phyloP scores from a whole-genome alignment of 2,329 filamentous ascomycete species.

The Fusarium sambucinum region DNA sequence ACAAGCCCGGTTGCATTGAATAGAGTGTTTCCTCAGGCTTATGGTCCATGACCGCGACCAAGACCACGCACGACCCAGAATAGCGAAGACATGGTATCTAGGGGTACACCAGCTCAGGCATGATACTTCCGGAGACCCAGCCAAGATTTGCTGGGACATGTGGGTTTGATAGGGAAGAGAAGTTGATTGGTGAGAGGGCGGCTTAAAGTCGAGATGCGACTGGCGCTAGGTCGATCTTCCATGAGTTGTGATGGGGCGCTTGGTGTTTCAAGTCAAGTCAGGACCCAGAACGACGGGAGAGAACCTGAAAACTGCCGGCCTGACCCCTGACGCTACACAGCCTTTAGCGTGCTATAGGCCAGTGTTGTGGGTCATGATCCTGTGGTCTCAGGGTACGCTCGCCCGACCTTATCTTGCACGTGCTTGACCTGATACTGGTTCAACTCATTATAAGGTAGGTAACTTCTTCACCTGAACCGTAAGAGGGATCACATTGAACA shows the following conservation, averaged over 20 bases:
- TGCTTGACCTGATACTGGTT: slow-evolving; percentile 37
- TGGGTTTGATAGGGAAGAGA: slow-evolving; percentile 17
- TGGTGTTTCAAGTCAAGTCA: slow-evolving; percentile 46
- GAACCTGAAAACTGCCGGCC: slow-evolving; percentile 29
- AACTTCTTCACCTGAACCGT: slow-evolving; percentile 15
- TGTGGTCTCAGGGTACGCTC: slow-evolving; percentile 25
- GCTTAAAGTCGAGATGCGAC: slow-evolving; percentile 41
- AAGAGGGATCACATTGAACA: not conserved
- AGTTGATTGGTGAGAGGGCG: slow-evolving; percentile 40
- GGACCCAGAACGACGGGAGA: slow-evolving; percentile 18
- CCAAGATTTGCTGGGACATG: slow-evolving; percentile 36
- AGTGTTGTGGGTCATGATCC: not conserved
- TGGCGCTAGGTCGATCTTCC: slow-evolving; percentile 39
- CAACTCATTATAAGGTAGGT: slow-evolving; percentile 7
- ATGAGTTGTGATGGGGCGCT: slow-evolving; percentile 41
- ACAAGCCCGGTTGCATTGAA: slow-evolving; percentile 28
- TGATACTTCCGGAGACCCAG: slow-evolving; percentile 27
- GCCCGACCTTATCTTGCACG: slow-evolving; percentile 16
- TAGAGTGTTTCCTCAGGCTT: slow-evolving; percentile 35
- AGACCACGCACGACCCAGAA: slow-evolving; percentile 25
- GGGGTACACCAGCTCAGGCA: slow-evolving; percentile 35
- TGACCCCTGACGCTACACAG: slow-evolving; percentile 37
- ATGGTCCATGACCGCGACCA: slow-evolving; percentile 29
- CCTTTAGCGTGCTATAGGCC: slow-evolving; percentile 11
- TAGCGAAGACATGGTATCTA: slow-evolving; percentile 19